Percentiles rank a stretch among this genome's conserved stretches.
phyloP scores from a whole-genome alignment of 345 rosid species.

The Kernera saxatilis region DNA sequence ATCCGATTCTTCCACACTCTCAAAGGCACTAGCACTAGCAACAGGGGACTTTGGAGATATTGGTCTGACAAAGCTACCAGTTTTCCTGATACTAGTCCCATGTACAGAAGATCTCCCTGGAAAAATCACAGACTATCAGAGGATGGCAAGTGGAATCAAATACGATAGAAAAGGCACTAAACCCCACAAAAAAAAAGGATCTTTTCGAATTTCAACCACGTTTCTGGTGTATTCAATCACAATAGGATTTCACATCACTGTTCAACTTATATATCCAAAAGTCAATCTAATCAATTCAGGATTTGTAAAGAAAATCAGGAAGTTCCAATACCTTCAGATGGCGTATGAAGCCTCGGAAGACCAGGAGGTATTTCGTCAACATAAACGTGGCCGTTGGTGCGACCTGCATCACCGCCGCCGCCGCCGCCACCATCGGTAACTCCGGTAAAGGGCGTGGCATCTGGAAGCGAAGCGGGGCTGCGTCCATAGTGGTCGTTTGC shows the following conservation, averaged over 20 bases:
- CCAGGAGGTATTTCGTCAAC: constrained; percentile 80
- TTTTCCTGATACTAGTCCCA: constrained; percentile 48
- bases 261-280: neutral
- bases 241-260: constrained; percentile 1
- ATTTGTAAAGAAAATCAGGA: neutral
- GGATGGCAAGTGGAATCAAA: neutral
- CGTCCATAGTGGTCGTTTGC: constrained; percentile 56
- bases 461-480: constrained; percentile 71
- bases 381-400: constrained; percentile 52
- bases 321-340: constrained; percentile 69
- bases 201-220: too few relatives aligned
- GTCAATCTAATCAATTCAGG: neutral
- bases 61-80: constrained; percentile 59
- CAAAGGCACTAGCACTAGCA: constrained; percentile 92
- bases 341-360: constrained; percentile 72
- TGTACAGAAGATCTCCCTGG: constrained; percentile 61
- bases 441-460: constrained; percentile 53
- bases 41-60: constrained; percentile 93
- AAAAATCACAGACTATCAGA: constrained; percentile 3
- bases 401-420: constrained; percentile 42
- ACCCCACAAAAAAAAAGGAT: neutral
- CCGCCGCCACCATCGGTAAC: constrained; percentile 48
- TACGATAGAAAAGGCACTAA: neutral
- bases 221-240: too few relatives aligned
- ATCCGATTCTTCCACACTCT: constrained; percentile 88